A percentile compares a stretch with the other conserved stretches of the same genome.
Evolutionary conservation across 2,329 filamentous ascomycete species (phyloP).

Genomic region (Ascomycota sp.): DNA sequence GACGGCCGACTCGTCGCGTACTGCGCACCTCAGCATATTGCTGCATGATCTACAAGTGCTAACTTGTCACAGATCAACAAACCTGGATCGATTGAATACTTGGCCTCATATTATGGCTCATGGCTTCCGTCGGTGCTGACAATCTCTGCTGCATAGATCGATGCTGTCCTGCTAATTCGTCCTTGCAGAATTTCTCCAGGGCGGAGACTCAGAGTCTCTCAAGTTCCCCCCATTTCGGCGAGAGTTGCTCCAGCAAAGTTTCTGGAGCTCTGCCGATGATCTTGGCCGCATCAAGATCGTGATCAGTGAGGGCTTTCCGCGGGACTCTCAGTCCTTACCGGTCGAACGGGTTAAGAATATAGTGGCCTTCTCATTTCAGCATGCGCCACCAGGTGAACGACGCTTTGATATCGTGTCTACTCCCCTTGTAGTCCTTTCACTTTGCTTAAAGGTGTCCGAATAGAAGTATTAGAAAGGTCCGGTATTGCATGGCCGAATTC

Average conservation of each 20-base stretch:
- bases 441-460: background rate
- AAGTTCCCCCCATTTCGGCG: slow-evolving; percentile 51
- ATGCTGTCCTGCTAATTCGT: slow-evolving; percentile 1
- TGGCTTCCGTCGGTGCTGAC: slow-evolving; percentile 14
- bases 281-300: slow-evolving; percentile 55
- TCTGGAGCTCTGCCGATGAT: slow-evolving; percentile 50
- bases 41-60: background rate
- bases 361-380: slow-evolving; percentile 63
- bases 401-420: too few relatives aligned
- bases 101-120: slow-evolving; percentile 29
- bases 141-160: too few relatives aligned
- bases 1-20: slow-evolving; percentile 44
- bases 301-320: slow-evolving; percentile 48
- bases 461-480: slow-evolving; percentile 46
- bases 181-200: slow-evolving; percentile 25
- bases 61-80: slow-evolving; percentile 22
- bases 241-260: slow-evolving; percentile 42
- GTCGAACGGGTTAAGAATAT: slow-evolving; percentile 50
- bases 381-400: slow-evolving; percentile 49
- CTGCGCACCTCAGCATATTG: too few relatives aligned
- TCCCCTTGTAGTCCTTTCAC: too few relatives aligned
- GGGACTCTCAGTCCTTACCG: slow-evolving; percentile 25
- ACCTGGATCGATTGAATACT: slow-evolving; percentile 25
- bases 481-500: slow-evolving; percentile 63
- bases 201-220: slow-evolving; percentile 36